phyloP scores from a whole-genome alignment of 1,284 basidiomycete genomes.

The Pseudomicrostroma phylloplanum region DNA sequence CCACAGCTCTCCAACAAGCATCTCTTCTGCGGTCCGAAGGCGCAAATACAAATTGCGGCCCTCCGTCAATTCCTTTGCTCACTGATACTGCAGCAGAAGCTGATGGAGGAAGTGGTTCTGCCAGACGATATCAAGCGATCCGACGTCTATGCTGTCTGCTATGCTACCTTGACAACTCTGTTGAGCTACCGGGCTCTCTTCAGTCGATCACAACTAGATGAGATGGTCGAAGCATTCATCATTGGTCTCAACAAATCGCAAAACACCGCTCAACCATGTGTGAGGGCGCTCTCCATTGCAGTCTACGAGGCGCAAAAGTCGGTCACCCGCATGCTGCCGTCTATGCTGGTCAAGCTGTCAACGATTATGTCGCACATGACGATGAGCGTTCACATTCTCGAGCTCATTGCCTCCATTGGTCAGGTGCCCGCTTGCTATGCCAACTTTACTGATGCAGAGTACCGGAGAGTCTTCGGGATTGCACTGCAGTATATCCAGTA shows the following conservation, averaged over 20 bases:
- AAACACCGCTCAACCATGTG: slow-evolving; percentile 80
- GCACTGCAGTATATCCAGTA: slow-evolving; percentile 90
- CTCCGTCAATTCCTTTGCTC: slow-evolving; percentile 68
- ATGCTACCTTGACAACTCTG: slow-evolving; percentile 79
- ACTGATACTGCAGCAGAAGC: slow-evolving; percentile 59
- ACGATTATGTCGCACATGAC: slow-evolving; percentile 91
- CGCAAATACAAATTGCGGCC: slow-evolving; percentile 62
- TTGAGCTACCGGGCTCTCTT: slow-evolving; percentile 82
- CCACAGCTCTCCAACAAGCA: slow-evolving; percentile 91
- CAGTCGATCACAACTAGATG: slow-evolving; percentile 60
- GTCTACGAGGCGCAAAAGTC: slow-evolving; percentile 82
- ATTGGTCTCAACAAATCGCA: slow-evolving; percentile 67
- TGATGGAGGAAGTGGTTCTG: slow-evolving; percentile 61
- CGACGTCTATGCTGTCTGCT: slow-evolving; percentile 81
- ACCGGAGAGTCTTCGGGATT: slow-evolving; percentile 88
- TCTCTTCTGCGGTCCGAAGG: slow-evolving; percentile 83
- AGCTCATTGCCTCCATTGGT: slow-evolving; percentile 81
- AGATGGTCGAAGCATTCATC: slow-evolving; percentile 77
- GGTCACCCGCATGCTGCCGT: slow-evolving; percentile 67
- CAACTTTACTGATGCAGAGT: slow-evolving; percentile 89
- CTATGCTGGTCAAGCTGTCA: slow-evolving; percentile 79
- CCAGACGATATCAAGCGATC: slow-evolving; percentile 56
- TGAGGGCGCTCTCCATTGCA: slow-evolving; percentile 81
- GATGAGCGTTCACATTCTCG: slow-evolving; percentile 91
- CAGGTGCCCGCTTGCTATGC: slow-evolving; percentile 72